Percentiles rank a stretch among this genome's conserved stretches.
phyloP scores from a whole-genome alignment of 2,329 filamentous ascomycete species.

The Hypoxylon sp. region DNA sequence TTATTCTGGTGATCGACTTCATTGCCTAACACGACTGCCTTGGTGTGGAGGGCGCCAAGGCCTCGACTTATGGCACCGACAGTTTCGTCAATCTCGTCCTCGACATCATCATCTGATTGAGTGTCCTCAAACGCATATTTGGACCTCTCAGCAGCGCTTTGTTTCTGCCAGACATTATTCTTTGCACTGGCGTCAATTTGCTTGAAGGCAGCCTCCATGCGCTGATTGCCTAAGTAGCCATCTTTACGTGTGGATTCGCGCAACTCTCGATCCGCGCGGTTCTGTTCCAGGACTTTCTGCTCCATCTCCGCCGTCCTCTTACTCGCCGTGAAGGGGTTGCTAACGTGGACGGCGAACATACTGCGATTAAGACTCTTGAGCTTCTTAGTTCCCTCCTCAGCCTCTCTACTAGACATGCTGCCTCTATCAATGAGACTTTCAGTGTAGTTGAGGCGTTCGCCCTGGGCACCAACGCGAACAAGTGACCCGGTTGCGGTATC shows the following conservation, averaged over 20 bases:
- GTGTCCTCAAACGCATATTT: conserved; percentile 86
- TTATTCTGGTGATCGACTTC: conserved; percentile 85
- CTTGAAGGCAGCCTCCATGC: conserved; percentile 67
- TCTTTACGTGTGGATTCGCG: conserved; percentile 74
- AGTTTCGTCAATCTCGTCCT: conserved; percentile 54
- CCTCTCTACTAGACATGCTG: conserved; percentile 72
- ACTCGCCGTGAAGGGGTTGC: conserved; percentile 82
- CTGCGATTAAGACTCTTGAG: conserved; percentile 87
- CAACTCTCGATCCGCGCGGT: conserved; percentile 75
- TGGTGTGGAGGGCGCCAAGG: conserved; percentile 78
- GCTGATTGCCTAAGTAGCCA: conserved; percentile 65
- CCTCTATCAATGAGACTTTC: conserved; percentile 85
- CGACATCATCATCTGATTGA: conserved; percentile 57
- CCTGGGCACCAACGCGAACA: conserved; percentile 81
- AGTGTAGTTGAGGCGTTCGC: conserved; percentile 84
- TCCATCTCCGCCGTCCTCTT: conserved; percentile 76
- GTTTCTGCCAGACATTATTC: conserved; percentile 42
- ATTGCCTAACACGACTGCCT: conserved; percentile 80
- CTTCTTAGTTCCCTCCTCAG: conserved; percentile 85
- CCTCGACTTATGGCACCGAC: conserved; percentile 70
- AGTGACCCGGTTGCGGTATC: conserved; percentile 80
- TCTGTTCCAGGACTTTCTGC: conserved; percentile 76
- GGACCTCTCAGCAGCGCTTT: conserved; percentile 70
- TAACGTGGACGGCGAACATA: conserved; percentile 90
- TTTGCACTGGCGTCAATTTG: conserved; percentile 53